Evolutionary conservation across 2,329 filamentous ascomycete genomes (phyloP).

Genomic region (Claviceps cyperi): DNA sequence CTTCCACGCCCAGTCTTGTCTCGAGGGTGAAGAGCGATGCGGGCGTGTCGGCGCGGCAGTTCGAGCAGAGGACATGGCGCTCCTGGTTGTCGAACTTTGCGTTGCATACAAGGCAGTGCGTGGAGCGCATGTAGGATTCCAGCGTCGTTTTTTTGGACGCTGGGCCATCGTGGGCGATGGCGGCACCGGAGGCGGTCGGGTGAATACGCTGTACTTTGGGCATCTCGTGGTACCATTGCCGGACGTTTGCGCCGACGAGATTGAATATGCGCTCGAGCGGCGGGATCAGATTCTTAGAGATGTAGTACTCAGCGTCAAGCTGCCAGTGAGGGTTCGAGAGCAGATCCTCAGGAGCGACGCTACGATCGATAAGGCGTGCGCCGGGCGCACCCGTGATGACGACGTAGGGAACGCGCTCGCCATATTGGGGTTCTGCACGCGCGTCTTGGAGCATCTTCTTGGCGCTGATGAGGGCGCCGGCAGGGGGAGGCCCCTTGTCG

Average conservation of each 20-base stretch:
- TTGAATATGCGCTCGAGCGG: conserved; percentile 95
- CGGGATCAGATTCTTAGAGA: conserved; percentile 86
- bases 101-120: conserved; percentile 62
- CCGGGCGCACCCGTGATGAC: conserved; percentile 81
- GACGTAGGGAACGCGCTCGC: conserved; percentile 88
- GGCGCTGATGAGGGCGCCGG: conserved; percentile 78
- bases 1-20: conserved; percentile 43
- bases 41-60: conserved; percentile 40
- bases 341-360: conserved; percentile 73
- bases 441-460: conserved; percentile 77
- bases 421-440: conserved; percentile 80
- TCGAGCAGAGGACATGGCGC: conserved; percentile 35
- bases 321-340: conserved; percentile 62
- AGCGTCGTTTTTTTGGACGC: conserved; percentile 51
- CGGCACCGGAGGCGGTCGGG: conserved; percentile 13
- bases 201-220: conserved; percentile 69
- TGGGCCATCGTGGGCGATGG: conserved; percentile 6
- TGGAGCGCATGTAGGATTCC: conserved; percentile 83
- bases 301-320: conserved; percentile 93
- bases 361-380: conserved; percentile 73
- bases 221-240: conserved; percentile 93
- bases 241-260: conserved; percentile 80
- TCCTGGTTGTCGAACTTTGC: conserved; percentile 13
- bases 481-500: conserved; percentile 63
- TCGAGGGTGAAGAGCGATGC: conserved; percentile 51